Conservation (phyloP, 176 grass and related monocot species). For the Elymus sibiricus region DNA sequence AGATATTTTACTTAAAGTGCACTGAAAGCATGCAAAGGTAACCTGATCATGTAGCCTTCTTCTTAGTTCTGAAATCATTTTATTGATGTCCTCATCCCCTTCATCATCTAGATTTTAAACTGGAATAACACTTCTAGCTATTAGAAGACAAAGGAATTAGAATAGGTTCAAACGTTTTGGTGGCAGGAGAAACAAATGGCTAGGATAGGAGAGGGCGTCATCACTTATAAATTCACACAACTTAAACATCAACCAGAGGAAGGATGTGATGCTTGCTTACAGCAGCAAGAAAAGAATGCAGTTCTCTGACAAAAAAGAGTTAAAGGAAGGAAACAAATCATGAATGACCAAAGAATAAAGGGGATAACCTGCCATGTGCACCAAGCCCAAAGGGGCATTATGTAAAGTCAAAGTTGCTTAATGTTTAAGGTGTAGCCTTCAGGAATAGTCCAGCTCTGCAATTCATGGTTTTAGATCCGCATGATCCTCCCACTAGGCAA, state of each 20-base stretch:
- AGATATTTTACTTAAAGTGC: neutral
- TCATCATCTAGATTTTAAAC: slow-evolving; percentile 48
- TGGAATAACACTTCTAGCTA: neutral
- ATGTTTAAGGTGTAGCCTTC: too few species aligned
- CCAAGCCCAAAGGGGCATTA: neutral
- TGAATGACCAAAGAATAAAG: neutral
- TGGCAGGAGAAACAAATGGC: neutral
- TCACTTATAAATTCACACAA: neutral
- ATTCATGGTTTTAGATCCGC: neutral
- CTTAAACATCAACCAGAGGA: neutral
- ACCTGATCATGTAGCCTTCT: slow-evolving; percentile 69
- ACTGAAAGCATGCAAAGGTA: neutral
- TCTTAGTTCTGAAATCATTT: slow-evolving; percentile 60
- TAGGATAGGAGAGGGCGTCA: neutral
- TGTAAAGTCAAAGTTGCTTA: neutral
- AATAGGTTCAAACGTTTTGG: neutral
- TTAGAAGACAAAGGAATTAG: neutral
- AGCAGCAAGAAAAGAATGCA: neutral
- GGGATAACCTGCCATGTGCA: neutral
- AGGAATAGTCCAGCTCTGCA: neutral
- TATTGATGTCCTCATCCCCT: slow-evolving; percentile 51
- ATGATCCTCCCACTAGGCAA: neutral
- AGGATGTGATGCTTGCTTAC: neutral
- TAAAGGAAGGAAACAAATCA: neutral
- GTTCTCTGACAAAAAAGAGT: neutral